Evolutionary conservation across 176 grass and related monocot genomes (phyloP), one percentile per base, ranked within the genome.

Genomic region (Oryza officinalis): DNA sequence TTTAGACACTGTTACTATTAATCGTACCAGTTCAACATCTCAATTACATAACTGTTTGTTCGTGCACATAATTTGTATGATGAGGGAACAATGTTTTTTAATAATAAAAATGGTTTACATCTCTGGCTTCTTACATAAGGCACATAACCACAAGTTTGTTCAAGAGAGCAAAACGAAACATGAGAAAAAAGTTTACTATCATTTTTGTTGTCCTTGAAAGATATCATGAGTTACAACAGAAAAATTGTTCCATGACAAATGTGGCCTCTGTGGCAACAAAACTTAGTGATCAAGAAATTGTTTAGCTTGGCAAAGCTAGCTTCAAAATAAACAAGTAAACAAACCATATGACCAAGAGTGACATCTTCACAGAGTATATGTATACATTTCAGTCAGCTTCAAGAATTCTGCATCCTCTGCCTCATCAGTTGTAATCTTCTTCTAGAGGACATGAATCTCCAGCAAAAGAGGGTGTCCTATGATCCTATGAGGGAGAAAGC

Each of bases 401-500:
- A 25, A 25, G 57, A 61, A 61, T 61, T 52, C 52, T 57, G 20
- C 18, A 57, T 57, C 49, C 49, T 2, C 5, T 54, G 9, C 49
- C 17, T 54, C 17, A 54, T 23, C 28, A 59, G 28, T 13, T n/a
- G 10, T 11, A 47, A 11, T 41, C 40, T 41, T 10, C 40, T 41
- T 13, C 3, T 47, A 13, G 49, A 54, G 9, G 28, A 59, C 5
- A 35, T n/a, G n/a, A 43, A 45, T 71, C 68, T 41, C 52, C 37
- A 67, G 72, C 63, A n/a, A 84, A 76, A 12, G 61, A 64, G 23
- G 69, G 18, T 45, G 69, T 74, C 69, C 69, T 64, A 61, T 57
- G 52, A 57, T 61, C 57, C 57, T 25, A 46, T 17, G 80, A 76
- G 43, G 27, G 13, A 67, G 71, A 54, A 67, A 41, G 72, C 43